Base-by-base conservation (phyloP, 192 early-diverging fungal species). In the Coemansia sp. region DNA sequence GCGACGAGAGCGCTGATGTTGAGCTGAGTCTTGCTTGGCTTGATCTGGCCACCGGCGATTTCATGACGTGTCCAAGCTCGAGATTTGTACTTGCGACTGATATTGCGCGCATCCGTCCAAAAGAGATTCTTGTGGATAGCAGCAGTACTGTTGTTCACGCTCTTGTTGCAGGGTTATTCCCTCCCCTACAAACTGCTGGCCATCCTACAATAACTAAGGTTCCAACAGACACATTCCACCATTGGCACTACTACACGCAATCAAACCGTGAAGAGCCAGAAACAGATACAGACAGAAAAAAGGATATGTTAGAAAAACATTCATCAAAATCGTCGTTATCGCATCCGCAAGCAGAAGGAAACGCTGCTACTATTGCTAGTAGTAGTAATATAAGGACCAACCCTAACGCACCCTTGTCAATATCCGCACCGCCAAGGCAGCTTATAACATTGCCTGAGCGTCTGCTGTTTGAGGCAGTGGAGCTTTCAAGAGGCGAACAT, bases 21-120 rank as follows among this genome's bases (percentile, higher is more conserved):
- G 41, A 21, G 55, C 57, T 92, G 21, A 91, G 93, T 3, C 73
- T 98, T 26, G 87, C 96, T 0, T 98, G 96, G 96, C 72, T 92
- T 4, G 96, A 98, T 84, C 68, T 98, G 42, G 91, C 92, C 0
- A 94, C 93, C 0, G 96, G 96, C 18, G 94, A 95, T 42, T 96
- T 96, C 59, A 85, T 88, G 65, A 86, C 92, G 11, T 81, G 89
- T 66, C 68, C 85, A 9, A 85, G 88, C 3, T 75, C 68, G 0
- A 46, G 80, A 6, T 67, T 67, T 0, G 64, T 67, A 0, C 83
- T 98, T 15, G 65, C 74, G 8, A 83, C 89, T 8, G 91, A 95
- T 63, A 48, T 98, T 39, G 85, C 89, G 7, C 88, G 94, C 52
- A 95, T 98, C 56, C 85, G 88, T 15, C 96, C 96, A 0, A 80